Conservation (phyloP, 495 filamentous ascomycete genomes). For the Rostrohypoxylon terebratum region DNA sequence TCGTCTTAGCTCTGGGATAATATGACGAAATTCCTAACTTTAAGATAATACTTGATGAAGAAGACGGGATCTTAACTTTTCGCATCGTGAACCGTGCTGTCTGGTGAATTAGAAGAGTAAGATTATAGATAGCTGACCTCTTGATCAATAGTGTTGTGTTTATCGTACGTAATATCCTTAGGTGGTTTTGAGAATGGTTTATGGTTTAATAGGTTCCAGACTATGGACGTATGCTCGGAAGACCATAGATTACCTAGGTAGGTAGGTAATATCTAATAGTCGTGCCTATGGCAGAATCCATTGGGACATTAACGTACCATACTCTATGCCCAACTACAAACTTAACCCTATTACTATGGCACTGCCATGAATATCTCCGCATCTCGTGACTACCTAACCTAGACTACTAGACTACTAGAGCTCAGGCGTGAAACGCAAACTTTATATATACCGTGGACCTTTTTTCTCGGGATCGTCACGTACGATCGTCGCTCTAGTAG, state of each 20-base stretch:
- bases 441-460: not conserved
- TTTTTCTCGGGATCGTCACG: slow-evolving; percentile 16
- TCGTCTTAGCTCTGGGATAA: not conserved
- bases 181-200: no score
- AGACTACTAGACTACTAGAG: not conserved
- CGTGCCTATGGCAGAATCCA: no score
- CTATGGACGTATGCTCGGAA: no score
- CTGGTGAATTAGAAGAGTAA: not conserved
- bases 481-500: not conserved
- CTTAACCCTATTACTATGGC: not conserved
- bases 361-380: not conserved
- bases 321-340: not conserved
- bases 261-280: no score
- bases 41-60: not conserved
- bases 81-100: slow-evolving; percentile 10
- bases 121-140: not conserved
- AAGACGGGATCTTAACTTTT: not conserved
- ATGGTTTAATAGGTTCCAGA: no score
- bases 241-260: no score
- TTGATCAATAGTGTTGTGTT: not conserved
- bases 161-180: not conserved
- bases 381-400: not conserved
- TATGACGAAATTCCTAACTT: slow-evolving; percentile 14
- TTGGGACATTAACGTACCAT: no score
- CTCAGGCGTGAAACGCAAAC: not conserved